A percentile compares a stretch with the other conserved stretches of the same genome.
These are phyloP conservation scores for Magnolia changhungtana DNA, from an alignment of 164 flowering plant species.

Conservation along the genomic window DNA sequence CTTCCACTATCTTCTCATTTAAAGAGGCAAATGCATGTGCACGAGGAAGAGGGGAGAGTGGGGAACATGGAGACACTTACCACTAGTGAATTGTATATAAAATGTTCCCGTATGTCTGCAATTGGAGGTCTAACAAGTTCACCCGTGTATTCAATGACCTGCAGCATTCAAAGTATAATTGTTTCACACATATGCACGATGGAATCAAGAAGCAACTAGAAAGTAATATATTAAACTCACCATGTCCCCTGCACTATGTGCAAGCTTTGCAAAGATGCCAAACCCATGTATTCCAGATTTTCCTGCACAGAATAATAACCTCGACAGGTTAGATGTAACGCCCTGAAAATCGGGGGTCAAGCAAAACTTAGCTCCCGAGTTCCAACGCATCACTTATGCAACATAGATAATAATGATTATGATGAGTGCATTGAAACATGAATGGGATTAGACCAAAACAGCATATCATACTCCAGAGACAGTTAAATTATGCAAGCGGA, in stretches of 20 bases:
- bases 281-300: conserved; percentile 97
- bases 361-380: too few relatives aligned
- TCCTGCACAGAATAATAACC: conserved; percentile 35
- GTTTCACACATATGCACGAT: not conserved
- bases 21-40: not conserved
- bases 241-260: conserved; percentile 95
- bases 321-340: too few relatives aligned
- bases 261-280: conserved; percentile 88
- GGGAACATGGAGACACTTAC: conserved; percentile 39
- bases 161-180: conserved; percentile 5
- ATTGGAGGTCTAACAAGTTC: conserved; percentile 91
- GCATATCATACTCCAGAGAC: too few relatives aligned
- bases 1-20: not conserved
- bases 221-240: conserved; percentile 28
- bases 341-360: too few relatives aligned
- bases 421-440: too few relatives aligned
- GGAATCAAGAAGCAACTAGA: conserved; percentile 3
- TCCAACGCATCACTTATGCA: too few relatives aligned
- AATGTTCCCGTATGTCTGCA: conserved; percentile 87
- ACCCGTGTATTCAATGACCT: conserved; percentile 95
- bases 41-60: not conserved
- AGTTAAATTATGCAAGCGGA: too few relatives aligned
- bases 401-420: too few relatives aligned
- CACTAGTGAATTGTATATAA: conserved; percentile 93
- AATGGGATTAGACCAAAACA: too few relatives aligned